phyloP scores from a whole-genome alignment of 768 basidiomycete genomes.

The Pholiota molesta region DNA sequence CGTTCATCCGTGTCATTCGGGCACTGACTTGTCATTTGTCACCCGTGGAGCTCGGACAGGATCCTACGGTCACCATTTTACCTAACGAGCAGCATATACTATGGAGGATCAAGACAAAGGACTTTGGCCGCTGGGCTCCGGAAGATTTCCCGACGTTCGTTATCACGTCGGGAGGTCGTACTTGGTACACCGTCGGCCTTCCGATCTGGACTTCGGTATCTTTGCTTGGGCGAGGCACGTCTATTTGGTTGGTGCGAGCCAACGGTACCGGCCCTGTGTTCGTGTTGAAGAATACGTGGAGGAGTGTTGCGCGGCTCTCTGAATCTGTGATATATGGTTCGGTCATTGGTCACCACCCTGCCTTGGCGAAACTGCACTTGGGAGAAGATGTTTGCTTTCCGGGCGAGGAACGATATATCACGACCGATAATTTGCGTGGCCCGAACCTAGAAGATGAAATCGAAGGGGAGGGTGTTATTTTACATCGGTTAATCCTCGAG shows the following conservation, averaged over 20 bases:
- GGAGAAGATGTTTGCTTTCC: neutral
- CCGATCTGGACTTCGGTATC: neutral
- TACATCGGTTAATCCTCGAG: neutral
- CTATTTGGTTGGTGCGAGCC: neutral
- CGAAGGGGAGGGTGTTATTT: neutral
- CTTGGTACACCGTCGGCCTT: neutral
- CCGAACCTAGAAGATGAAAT: neutral
- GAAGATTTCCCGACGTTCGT: neutral
- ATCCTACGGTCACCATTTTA: neutral
- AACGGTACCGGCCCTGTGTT: neutral
- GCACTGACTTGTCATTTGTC: conserved; percentile 21
- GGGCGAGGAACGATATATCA: neutral
- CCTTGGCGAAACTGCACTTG: neutral
- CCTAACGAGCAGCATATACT: neutral
- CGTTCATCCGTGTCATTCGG: conserved; percentile 29
- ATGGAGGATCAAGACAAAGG: neutral
- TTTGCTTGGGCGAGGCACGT: neutral
- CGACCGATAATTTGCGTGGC: neutral
- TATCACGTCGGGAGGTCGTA: neutral
- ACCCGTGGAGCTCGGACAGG: conserved; percentile 12
- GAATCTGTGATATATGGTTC: neutral
- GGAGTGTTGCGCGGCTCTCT: neutral
- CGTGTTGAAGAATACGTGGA: neutral
- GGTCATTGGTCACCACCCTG: neutral
- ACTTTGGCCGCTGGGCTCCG: neutral